Evolutionary conservation across 306 rosid species (phyloP).

Genomic region (Parietaria judaica): DNA sequence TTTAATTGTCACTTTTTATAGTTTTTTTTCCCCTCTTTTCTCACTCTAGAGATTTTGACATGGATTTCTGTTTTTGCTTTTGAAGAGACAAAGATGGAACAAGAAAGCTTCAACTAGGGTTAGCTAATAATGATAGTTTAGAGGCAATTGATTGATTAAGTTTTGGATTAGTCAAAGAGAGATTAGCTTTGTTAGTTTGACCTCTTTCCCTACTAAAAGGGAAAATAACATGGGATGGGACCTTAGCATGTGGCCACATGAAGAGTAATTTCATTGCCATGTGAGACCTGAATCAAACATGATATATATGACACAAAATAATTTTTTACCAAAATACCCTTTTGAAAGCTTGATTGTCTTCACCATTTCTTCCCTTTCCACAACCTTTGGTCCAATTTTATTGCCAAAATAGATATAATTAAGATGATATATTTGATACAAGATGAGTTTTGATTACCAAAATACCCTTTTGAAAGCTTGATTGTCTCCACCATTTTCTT

Average conservation of each 20-base stretch:
- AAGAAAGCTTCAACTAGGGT: constrained; percentile 20
- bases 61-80: constrained; percentile 13
- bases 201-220: constrained; percentile 47
- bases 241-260: constrained; percentile 95
- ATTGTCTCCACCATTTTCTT: constrained; percentile 25
- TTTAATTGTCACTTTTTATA: not conserved
- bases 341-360: constrained; percentile 25
- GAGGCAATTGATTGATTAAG: constrained; percentile 21
- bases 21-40: not conserved
- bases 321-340: constrained; percentile 41
- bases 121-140: constrained; percentile 15
- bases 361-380: constrained; percentile 25
- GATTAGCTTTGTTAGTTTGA: constrained; percentile 39
- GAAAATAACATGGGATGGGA: constrained; percentile 56
- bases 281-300: constrained; percentile 55
- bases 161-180: constrained; percentile 45
- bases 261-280: constrained; percentile 56
- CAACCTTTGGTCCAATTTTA: constrained; percentile 26
- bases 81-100: constrained; percentile 18
- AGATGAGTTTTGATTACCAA: constrained; percentile 26
- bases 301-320: constrained; percentile 9
- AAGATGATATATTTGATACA: constrained; percentile 22
- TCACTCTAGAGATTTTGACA: too few relatives aligned
- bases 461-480: constrained; percentile 35
- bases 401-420: constrained; percentile 61